Evolutionary conservation across 768 basidiomycete genomes (phyloP), one percentile per base, ranked within the genome.

Genomic region (Mycena albidolilacea): DNA sequence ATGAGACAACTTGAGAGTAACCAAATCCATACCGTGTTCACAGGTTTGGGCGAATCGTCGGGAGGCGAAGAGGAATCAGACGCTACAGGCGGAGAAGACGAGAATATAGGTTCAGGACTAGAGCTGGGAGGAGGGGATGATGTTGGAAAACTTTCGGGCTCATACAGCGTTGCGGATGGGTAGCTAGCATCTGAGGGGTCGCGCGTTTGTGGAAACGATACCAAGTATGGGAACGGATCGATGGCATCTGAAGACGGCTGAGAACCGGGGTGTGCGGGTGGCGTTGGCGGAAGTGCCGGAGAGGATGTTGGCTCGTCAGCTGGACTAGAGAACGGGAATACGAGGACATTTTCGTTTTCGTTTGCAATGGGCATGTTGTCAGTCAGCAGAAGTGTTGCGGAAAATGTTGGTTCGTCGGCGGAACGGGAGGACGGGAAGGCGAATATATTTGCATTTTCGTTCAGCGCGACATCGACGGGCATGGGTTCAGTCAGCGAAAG

Each of bases 91-190:
- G 74, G 76, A 65, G 8, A 88, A 86, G 60, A 87, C 83, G 71
- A 84, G 82, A 76, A 88, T 84, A 50, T 85, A n/a, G 79, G 78
- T 9, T 78, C 75, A 61, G 89, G 88, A 73, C 88, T 90, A 11
- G 89, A 90, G 71, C 84, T 86, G 37, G 87, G 88, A 44, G 81
- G 82, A 37, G 79, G 74, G 15, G 61, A 73, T 10, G 59, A 52
- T 17, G 65, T 63, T 59, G 76, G 52, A 62, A 75, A 50, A 50
- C 35, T 35, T 71, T 64, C 62, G 7, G 46, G n/a, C 44, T 63
- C 38, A 37, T 21, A 35, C 9, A 17, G 39, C 35, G 30, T 59
- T 64, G 55, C 21, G 52, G 57, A 44, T 23, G 59, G 50, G 21
- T 59, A 5, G 23, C n/a, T 11, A 48, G 57, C 41, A n/a, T 35